Evolutionary conservation across 306 rosid genomes (phyloP).

Genomic region (Corylus heterophylla): DNA sequence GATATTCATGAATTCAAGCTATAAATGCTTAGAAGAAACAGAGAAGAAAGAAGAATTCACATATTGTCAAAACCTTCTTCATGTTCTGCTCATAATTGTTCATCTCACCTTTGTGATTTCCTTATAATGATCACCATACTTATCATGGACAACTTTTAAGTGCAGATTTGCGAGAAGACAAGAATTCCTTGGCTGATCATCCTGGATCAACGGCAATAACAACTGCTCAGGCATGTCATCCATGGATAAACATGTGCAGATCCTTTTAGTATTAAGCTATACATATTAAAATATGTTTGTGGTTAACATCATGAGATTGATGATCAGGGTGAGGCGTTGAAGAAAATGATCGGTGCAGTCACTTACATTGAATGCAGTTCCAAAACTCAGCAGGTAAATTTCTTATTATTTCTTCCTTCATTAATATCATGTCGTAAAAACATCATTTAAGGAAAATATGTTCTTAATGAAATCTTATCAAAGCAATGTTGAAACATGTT

Average conservation of each 20-base stretch:
- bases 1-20: neutral
- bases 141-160: neutral
- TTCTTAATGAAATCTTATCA: no score
- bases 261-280: no score
- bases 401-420: no score
- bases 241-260: neutral
- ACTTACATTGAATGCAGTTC: slow-evolving; percentile 44
- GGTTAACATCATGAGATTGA: neutral
- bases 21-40: no score
- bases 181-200: slow-evolving; percentile 60
- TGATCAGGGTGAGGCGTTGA: slow-evolving; percentile 40
- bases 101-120: neutral
- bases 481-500: neutral
- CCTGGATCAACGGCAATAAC: slow-evolving; percentile 60
- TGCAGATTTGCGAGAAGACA: slow-evolving; percentile 67
- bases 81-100: neutral
- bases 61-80: no score
- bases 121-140: neutral
- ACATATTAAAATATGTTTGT: neutral
- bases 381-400: slow-evolving; percentile 39
- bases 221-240: slow-evolving; percentile 53
- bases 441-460: neutral
- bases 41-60: no score
- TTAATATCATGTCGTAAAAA: no score
- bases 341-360: slow-evolving; percentile 42